These are phyloP conservation scores for Polyplosphaeria fusca DNA, from an alignment of 495 filamentous ascomycete genomes.

Conservation along the genomic window DNA sequence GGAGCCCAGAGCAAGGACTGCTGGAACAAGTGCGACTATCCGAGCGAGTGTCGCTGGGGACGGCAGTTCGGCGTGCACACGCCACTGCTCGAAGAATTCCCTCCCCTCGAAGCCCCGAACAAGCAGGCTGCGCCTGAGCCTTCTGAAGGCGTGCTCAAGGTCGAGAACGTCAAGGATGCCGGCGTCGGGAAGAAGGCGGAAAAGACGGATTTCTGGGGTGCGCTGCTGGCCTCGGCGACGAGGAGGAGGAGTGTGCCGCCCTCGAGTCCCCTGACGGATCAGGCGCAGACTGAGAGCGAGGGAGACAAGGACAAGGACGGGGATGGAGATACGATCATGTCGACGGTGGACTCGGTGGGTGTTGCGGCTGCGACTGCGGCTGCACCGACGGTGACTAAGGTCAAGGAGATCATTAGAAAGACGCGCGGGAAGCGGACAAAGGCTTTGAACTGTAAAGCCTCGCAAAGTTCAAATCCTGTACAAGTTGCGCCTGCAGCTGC, in stretches of 20 bases:
- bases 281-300: too few relatives aligned
- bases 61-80: conserved; percentile 31
- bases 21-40: conserved; percentile 41
- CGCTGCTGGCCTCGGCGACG: conserved; percentile 27
- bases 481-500: not conserved
- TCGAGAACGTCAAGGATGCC: conserved; percentile 1
- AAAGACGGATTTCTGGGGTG: conserved; percentile 31
- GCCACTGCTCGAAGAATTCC: conserved; percentile 4
- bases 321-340: not conserved
- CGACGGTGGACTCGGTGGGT: not conserved
- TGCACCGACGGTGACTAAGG: not conserved
- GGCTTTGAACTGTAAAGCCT: not conserved
- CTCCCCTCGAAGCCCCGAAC: not conserved
- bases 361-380: not conserved
- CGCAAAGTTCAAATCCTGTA: not conserved
- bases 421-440: not conserved
- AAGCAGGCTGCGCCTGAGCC: not conserved
- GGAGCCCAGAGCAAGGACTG: conserved; percentile 39
- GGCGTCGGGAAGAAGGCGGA: conserved; percentile 7
- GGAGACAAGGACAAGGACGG: not conserved
- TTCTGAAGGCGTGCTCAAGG: conserved; percentile 17
- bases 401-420: conserved; percentile 5
- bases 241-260: conserved; percentile 18
- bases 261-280: conserved; percentile 7
- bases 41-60: conserved; percentile 43